Base-by-base conservation (phyloP, 225 moss, liverwort and hornwort species). In the Marchantia paleacea region DNA sequence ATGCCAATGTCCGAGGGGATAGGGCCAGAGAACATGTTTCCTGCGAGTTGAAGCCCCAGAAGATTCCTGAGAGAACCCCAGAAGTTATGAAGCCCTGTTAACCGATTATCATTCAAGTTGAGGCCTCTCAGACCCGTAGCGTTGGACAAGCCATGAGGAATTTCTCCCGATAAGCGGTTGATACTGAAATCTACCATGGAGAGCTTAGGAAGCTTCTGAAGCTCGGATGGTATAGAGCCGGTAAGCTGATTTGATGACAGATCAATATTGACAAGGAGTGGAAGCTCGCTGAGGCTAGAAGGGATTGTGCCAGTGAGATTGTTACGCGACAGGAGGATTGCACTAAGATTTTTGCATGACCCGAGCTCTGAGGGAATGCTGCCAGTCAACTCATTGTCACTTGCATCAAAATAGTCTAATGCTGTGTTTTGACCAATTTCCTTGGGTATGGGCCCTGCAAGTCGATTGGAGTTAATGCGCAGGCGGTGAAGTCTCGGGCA, bases 311-410 rank as follows among this genome's bases (percentile, higher is more conserved):
- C 82, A 20, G 50, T 78, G 12, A 82, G 72, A 29, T 52, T 52
- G 63, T 82, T 82, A 24, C 8, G 15, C 22, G 63, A 64, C 25
- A 92, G 79, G 72, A 85, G 81, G 12, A 92, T 67, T 67, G 86
- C 84, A 22, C 55, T 81, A 67, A 92, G 80, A 81, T 82, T 91
- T 10, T 55, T 69, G 15, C 89, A 88, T 65, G 77, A 75, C 9
- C 76, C 82, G 30, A 92, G 84, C 76, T 88, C 85, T 18, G 75
- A 26, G 52, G 91, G 92, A 52, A 91, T 68, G 9, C 25, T 76
- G 29, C 91, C 91, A 14, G 86, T 83, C 11, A 92, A 52, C 12
- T 69, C 31, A 53, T 92, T 92, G 77, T 87, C 75, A 49, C 82
- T 82, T 29, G 85, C 19, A 53, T 89, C 85, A 63, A 89, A 81